Percentiles rank a stretch among this genome's conserved stretches.
Evolutionary conservation across 2,329 filamentous ascomycete species (phyloP).

Genomic region (Alternaria sp.): DNA sequence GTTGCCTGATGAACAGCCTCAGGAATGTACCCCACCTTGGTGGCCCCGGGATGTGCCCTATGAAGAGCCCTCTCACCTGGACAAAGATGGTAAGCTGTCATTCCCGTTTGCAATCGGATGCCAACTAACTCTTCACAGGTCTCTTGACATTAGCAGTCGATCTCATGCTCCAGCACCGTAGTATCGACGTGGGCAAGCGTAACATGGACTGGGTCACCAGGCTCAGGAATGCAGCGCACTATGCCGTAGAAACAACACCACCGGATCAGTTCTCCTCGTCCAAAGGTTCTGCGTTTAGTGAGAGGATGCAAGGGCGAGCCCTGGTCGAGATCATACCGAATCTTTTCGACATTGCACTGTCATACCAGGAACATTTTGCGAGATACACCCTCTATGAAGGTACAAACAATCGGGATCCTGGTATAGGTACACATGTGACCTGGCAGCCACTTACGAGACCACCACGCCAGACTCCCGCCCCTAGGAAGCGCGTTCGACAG

Average conservation of each 20-base stretch:
- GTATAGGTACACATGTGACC: constrained; percentile 30
- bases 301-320: constrained; percentile 38
- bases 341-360: constrained; percentile 39
- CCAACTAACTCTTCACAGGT: constrained; percentile 25
- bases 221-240: constrained; percentile 27
- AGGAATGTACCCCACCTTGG: constrained; percentile 35
- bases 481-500: constrained; percentile 23
- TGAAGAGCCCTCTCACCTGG: constrained; percentile 45
- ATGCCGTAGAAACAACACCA: constrained; percentile 29
- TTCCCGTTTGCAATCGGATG: no score
- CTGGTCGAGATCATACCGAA: constrained; percentile 36
- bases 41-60: constrained; percentile 43
- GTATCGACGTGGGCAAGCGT: constrained; percentile 34
- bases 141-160: constrained; percentile 38
- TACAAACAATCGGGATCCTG: constrained; percentile 26
- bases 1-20: constrained; percentile 19
- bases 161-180: constrained; percentile 42
- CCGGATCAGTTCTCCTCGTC: constrained; percentile 40
- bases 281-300: constrained; percentile 31
- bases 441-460: constrained; percentile 36
- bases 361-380: constrained; percentile 41
- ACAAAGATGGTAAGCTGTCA: constrained; percentile 31
- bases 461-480: constrained; percentile 14
- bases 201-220: constrained; percentile 33
- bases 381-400: constrained; percentile 37